Percentiles rank a stretch among this genome's conserved stretches.
phyloP scores from a whole-genome alignment of 2,329 filamentous ascomycete species.

The Aspergillus transmontanensis region DNA sequence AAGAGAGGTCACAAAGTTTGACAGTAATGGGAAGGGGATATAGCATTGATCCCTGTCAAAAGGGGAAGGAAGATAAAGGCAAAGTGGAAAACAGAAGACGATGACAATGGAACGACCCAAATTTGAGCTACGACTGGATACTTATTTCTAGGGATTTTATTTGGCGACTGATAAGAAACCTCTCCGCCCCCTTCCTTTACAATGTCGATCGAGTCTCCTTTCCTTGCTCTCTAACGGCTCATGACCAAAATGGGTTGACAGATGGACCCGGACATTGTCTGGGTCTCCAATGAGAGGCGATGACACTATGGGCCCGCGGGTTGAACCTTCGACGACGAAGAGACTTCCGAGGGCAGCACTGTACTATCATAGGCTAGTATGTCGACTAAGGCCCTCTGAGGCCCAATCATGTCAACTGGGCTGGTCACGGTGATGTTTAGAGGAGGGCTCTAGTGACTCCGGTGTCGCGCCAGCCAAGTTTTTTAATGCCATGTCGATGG shows the following conservation, averaged over 20 bases:
- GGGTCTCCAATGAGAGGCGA: not conserved
- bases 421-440: not conserved
- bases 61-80: not conserved
- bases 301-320: not conserved
- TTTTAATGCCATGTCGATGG: not conserved
- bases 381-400: not conserved
- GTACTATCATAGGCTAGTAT: not conserved
- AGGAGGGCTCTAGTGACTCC: too few species aligned
- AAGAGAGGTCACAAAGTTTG: not conserved
- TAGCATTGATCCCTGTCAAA: not conserved
- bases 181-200: not conserved
- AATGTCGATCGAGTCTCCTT: not conserved
- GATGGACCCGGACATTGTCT: not conserved
- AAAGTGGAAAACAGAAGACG: not conserved
- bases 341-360: not conserved
- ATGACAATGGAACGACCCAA: not conserved
- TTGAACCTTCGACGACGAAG: not conserved
- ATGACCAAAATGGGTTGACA: constrained; percentile 1
- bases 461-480: not conserved
- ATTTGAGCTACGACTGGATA: not conserved
- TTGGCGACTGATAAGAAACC: not conserved
- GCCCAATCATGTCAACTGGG: not conserved
- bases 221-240: not conserved
- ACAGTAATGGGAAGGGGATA: not conserved
- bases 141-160: not conserved